phyloP scores from a whole-genome alignment of 164 flowering plant genomes.

The Euptelea pleiosperma region DNA sequence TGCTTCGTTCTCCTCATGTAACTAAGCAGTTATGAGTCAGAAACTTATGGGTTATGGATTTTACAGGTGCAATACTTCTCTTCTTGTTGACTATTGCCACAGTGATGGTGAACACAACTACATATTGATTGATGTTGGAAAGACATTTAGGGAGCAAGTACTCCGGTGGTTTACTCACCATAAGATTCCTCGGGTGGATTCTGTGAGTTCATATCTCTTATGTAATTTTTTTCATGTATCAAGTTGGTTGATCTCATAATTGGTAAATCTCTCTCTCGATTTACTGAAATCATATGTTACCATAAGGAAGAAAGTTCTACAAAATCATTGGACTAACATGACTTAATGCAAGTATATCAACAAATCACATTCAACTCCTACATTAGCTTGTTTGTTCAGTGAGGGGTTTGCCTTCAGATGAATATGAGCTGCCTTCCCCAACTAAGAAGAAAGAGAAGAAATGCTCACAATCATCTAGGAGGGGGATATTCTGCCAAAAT shows the following conservation, averaged over 20 bases:
- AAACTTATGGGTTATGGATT: constrained; percentile 7
- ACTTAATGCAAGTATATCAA: background rate
- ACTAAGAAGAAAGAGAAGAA: too few relatives aligned
- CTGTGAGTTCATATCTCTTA: constrained; percentile 40
- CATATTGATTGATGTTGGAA: constrained; percentile 87
- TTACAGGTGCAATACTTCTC: constrained; percentile 94
- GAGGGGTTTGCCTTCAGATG: background rate
- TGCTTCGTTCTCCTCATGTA: too few relatives aligned
- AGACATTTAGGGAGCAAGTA: constrained; percentile 92
- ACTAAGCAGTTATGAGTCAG: background rate
- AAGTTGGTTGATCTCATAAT: background rate
- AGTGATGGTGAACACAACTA: constrained; percentile 60
- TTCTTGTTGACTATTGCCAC: constrained; percentile 68
- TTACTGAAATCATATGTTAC: background rate
- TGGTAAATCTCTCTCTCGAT: background rate
- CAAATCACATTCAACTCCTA: background rate
- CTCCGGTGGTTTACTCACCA: constrained; percentile 83
- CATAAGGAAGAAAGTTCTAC: background rate
- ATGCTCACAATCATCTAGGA: too few relatives aligned
- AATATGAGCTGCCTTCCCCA: background rate
- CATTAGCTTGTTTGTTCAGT: background rate
- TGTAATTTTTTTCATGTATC: background rate
- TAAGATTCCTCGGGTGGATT: constrained; percentile 84
- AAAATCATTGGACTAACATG: background rate
- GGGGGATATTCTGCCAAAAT: too few relatives aligned